Evolutionary conservation across 805 yeast genomes (phyloP).

Genomic region (Brettanomyces anomalus): DNA sequence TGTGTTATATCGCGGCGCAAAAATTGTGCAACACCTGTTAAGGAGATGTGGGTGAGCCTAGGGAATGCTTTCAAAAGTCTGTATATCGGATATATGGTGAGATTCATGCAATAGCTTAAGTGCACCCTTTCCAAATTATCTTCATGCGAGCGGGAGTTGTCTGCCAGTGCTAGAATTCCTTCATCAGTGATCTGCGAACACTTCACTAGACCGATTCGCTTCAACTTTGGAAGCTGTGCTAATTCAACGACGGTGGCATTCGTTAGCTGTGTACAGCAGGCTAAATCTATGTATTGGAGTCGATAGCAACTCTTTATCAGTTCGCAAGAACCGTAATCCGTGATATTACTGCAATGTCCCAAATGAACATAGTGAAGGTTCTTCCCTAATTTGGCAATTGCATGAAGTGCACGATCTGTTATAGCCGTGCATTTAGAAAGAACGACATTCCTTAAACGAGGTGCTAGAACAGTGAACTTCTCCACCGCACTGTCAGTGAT

Average conservation of each 20-base stretch:
- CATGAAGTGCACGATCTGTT: slow-evolving; percentile 70
- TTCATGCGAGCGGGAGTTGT: slow-evolving; percentile 44
- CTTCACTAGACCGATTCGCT: slow-evolving; percentile 90
- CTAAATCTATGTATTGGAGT: slow-evolving; percentile 87
- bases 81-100: slow-evolving; percentile 71
- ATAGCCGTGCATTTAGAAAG: slow-evolving; percentile 82
- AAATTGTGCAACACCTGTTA: slow-evolving; percentile 90
- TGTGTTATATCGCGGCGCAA: slow-evolving; percentile 75
- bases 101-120: slow-evolving; percentile 78
- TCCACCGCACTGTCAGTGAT: slow-evolving; percentile 75
- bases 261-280: slow-evolving; percentile 87
- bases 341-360: slow-evolving; percentile 87
- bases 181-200: slow-evolving; percentile 81
- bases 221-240: slow-evolving; percentile 65
- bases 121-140: slow-evolving; percentile 90
- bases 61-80: slow-evolving; percentile 73
- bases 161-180: slow-evolving; percentile 62
- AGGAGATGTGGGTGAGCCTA: slow-evolving; percentile 76
- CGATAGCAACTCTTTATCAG: slow-evolving; percentile 73
- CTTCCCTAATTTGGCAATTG: slow-evolving; percentile 66
- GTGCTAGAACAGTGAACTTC: slow-evolving; percentile 65
- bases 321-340: slow-evolving; percentile 77
- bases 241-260: slow-evolving; percentile 72
- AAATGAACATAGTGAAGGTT: slow-evolving; percentile 83
- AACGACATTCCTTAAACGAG: slow-evolving; percentile 78